Base-by-base conservation (phyloP, 2,329 filamentous ascomycete species). In the Alternaria brassicae region DNA sequence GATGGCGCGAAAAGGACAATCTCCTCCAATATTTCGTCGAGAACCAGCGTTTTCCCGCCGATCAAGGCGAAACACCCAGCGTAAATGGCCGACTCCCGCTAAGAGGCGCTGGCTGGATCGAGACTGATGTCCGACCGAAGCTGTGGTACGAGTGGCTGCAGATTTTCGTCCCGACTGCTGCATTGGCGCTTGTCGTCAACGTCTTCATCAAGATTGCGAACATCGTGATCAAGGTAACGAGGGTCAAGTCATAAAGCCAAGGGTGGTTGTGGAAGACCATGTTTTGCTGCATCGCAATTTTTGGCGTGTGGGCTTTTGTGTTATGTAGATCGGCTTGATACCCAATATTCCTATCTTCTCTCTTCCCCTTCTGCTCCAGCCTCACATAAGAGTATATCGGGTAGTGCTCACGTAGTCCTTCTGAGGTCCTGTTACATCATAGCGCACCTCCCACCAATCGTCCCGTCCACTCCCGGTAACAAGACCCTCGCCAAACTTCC, bases 1-100 rank as follows among this genome's bases (percentile, higher is more conserved):
- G 93, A 42, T 99, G 94, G 94, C 86, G 89, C 37, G 93, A 97
- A 74, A 99, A 99, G 78, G 95, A 99, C 70, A 85, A 87, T 13
- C 81, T 98, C 4, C 85, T 99, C 72, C 92, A 97, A 66, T 83
- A 90, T 57, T 98, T 93, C 76, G 79, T 79, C 28, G 68, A 78
- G 52, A 92, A 88, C 0, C 93, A 92, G 3, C 86, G 89, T n/a
- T 96, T 99, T 72, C 95, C 95, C 0, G 84, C 88, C 2, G 89
- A 91, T 63, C 55, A 69, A 0, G 73, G 68, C 4, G 56, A 50
- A 4, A 68, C 62, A 3, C 65, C 61, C 2, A 63, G 60, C 7
- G 60, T 62, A 6, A 56, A 71, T 15, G 71, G 69, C 1, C 63
- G 61, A 3, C 48, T 65, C 13, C 53, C 65, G 6, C 41, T 71